phyloP scores from a whole-genome alignment of 306 rosid species.

The Cucurbita argyrosperma region DNA sequence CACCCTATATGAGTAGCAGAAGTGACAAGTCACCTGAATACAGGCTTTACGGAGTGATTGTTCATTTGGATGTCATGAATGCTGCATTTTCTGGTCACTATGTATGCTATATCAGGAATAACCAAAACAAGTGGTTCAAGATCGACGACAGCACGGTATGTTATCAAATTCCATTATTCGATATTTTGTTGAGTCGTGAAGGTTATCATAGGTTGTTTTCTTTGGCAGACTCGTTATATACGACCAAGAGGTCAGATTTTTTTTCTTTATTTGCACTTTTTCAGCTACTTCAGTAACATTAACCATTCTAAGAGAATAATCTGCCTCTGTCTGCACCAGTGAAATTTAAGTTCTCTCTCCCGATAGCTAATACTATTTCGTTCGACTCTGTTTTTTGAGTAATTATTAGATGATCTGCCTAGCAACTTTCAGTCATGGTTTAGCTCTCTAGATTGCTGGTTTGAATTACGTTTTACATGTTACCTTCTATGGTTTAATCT shows the following conservation, averaged over 20 bases:
- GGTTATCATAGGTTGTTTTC: not conserved
- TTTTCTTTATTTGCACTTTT: not conserved
- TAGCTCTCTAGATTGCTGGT: not conserved
- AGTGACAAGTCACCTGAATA: conserved; percentile 75
- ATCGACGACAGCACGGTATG: conserved; percentile 81
- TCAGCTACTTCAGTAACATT: not conserved
- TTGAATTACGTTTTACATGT: not conserved
- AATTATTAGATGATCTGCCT: not conserved
- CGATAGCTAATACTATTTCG: not conserved
- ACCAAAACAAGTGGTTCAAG: conserved; percentile 92
- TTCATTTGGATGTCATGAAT: conserved; percentile 89
- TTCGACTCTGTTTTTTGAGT: not conserved
- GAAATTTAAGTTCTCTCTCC: not conserved
- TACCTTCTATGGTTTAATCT: not conserved
- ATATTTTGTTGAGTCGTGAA: not conserved
- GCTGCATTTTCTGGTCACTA: conserved; percentile 95
- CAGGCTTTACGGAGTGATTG: conserved; percentile 81
- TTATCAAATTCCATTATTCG: not conserved
- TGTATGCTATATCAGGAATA: conserved; percentile 74
- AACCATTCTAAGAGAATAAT: not conserved
- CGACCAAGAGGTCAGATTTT: too few relatives aligned
- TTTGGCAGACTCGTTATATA: too few relatives aligned
- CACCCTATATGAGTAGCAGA: conserved; percentile 81
- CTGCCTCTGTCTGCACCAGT: not conserved
- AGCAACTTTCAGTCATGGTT: not conserved